phyloP scores from a whole-genome alignment of 257 asterid genomes.

The Perilla frutescens region DNA sequence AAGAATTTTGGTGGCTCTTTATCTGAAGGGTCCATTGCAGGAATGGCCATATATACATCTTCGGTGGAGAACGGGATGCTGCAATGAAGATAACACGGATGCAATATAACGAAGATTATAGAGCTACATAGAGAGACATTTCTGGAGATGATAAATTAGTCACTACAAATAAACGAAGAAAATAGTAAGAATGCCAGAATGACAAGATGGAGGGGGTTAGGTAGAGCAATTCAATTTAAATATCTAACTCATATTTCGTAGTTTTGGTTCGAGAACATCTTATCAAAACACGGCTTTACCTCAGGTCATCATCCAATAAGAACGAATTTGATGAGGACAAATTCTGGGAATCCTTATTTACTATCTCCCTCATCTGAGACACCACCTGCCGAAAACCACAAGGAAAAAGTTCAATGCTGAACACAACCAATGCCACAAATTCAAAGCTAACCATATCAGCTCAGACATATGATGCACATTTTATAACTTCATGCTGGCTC shows the following conservation, averaged over 20 bases:
- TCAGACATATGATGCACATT: conserved; percentile 14
- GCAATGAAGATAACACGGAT: conserved; percentile 33
- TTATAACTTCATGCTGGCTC: conserved; percentile 8
- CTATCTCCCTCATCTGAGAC: conserved; percentile 91
- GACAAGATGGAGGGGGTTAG: no score
- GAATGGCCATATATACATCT: conserved; percentile 98
- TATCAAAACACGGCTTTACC: no score
- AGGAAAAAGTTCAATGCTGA: not conserved
- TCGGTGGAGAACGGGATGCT: conserved; percentile 98
- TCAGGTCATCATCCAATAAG: conserved; percentile 95
- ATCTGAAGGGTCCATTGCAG: conserved; percentile 78
- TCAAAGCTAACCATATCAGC: conserved; percentile 16
- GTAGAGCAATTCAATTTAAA: no score
- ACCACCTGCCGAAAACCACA: conserved; percentile 75
- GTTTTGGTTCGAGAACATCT: no score
- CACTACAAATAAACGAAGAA: no score
- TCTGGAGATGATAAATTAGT: not conserved
- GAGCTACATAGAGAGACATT: not conserved
- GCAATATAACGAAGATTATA: not conserved
- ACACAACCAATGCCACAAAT: not conserved
- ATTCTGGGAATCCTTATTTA: conserved; percentile 88
- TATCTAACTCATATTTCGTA: no score
- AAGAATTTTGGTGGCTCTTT: conserved; percentile 72
- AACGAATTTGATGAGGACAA: conserved; percentile 83
- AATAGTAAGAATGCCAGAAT: conserved; percentile 10